Base-by-base conservation (phyloP, 371 early-diverging fungal species). In the Coemansia sp. region DNA sequence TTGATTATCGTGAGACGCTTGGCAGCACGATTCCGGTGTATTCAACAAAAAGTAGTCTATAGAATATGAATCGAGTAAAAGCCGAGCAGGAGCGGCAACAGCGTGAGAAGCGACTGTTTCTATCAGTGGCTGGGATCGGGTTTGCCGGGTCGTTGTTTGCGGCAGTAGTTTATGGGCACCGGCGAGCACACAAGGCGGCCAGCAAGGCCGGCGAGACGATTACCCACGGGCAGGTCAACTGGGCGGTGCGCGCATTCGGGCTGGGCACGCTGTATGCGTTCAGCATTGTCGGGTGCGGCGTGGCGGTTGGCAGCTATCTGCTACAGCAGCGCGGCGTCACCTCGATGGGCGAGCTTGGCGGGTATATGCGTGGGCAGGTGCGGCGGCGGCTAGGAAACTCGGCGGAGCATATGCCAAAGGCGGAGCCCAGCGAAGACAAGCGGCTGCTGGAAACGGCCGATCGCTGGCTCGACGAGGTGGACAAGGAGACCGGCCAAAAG, bases 221-320 rank as follows among this genome's bases (percentile, higher is more conserved):
- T 26, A 26, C 61, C 11, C 43, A 14, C 45, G 52, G 40, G 52
- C 61, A 65, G n/a, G 65, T 60, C 14, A 52, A 47, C 58, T 65
- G 64, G 65, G 70, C 65, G 6, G 35, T 69, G 7, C 48, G 59
- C 7, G 65, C 74, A 8, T 69, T 73, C 40, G 74, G 68, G 1
- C 16, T 73, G 9, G 74, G 74, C 16, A 73, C 74, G 14, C 58
- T 73, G 4, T 73, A 73, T 34, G 74, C 74, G 1, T 31, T 73
- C 3, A 51, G 62, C 9, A 35, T 69, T 16, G 74, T 69, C 16
- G 74, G 74, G n/a, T 56, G 56, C 30, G 57, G 54, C 20, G 48
- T 51, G 2, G 61, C 70, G 10, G 61, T 52, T 1, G 57, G 47
- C 16, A 61, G 57, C 65, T 73, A 69, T 53, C 65, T 62, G 39